Conservation (phyloP, 2,329 filamentous ascomycete genomes). For the Aspergillus ibericus region DNA sequence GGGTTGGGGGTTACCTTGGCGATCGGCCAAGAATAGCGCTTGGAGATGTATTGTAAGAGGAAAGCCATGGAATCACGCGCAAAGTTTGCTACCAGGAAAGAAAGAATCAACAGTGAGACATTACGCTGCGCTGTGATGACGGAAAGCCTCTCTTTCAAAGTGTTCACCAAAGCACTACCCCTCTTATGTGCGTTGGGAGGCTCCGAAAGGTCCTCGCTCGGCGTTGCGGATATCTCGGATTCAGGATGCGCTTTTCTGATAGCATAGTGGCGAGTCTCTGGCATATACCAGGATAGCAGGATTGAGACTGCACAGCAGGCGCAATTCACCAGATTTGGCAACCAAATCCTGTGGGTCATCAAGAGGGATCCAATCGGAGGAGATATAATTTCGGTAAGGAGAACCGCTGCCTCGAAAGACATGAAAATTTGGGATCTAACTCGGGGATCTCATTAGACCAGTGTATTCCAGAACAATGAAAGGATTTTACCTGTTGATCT, state of each 20-base stretch:
- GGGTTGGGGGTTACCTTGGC: neutral
- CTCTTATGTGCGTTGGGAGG: neutral
- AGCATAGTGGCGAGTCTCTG: neutral
- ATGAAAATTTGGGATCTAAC: neutral
- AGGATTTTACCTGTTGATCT: neutral
- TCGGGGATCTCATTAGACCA: neutral
- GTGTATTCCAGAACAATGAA: neutral
- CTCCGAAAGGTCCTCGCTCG: neutral
- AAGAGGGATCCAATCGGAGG: neutral
- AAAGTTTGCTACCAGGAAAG: neutral
- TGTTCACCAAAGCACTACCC: neutral
- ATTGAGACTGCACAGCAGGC: neutral
- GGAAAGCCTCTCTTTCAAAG: neutral
- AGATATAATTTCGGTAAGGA: neutral
- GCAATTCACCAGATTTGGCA: neutral
- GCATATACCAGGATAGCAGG: neutral
- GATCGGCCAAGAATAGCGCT: neutral
- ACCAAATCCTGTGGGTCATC: neutral
- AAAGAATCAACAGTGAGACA: neutral
- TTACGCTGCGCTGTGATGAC: neutral
- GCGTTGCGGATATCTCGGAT: neutral
- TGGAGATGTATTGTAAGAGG: neutral
- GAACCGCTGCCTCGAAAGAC: neutral
- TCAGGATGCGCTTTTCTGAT: neutral
- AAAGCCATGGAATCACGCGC: neutral